Conservation (phyloP, 805 yeast genomes). For the Ogataea henricii region DNA sequence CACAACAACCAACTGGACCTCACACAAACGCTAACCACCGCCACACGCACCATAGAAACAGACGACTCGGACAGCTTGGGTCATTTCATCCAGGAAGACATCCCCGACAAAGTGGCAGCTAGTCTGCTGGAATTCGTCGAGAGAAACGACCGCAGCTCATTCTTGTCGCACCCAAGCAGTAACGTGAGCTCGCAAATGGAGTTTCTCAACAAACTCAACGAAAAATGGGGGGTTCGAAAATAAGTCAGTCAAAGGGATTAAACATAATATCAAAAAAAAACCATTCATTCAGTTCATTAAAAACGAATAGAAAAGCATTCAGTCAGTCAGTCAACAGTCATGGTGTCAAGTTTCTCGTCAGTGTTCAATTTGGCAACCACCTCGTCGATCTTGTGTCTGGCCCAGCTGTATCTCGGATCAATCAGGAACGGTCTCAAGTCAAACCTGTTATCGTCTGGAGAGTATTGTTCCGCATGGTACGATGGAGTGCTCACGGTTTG, state of each 20-base stretch:
- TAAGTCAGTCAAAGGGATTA: too few species aligned
- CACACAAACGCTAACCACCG: constrained; percentile 27
- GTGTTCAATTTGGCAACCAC: constrained; percentile 60
- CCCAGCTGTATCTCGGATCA: constrained; percentile 87
- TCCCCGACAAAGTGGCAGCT: constrained; percentile 65
- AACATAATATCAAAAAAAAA: constrained; percentile 28
- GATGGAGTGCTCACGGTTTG: constrained; percentile 97
- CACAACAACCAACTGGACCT: constrained; percentile 33
- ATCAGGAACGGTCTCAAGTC: constrained; percentile 96
- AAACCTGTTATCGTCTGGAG: constrained; percentile 96
- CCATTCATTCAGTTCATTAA: too few species aligned
- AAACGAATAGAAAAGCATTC: background rate
- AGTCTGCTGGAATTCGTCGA: constrained; percentile 52
- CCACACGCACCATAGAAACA: constrained; percentile 22
- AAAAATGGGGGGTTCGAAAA: constrained; percentile 39
- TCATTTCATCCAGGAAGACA: constrained; percentile 95
- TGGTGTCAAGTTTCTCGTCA: constrained; percentile 37
- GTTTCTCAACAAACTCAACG: constrained; percentile 31
- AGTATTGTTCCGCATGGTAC: constrained; percentile 96
- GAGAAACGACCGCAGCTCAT: constrained; percentile 44
- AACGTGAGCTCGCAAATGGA: constrained; percentile 29
- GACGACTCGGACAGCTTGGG: constrained; percentile 59
- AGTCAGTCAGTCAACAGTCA: constrained; percentile 45
- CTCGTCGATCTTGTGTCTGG: constrained; percentile 82
- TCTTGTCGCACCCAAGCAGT: constrained; percentile 23